Evolutionary conservation across 257 asterid species (phyloP).

Genomic region (Craterostigma plantagineum): DNA sequence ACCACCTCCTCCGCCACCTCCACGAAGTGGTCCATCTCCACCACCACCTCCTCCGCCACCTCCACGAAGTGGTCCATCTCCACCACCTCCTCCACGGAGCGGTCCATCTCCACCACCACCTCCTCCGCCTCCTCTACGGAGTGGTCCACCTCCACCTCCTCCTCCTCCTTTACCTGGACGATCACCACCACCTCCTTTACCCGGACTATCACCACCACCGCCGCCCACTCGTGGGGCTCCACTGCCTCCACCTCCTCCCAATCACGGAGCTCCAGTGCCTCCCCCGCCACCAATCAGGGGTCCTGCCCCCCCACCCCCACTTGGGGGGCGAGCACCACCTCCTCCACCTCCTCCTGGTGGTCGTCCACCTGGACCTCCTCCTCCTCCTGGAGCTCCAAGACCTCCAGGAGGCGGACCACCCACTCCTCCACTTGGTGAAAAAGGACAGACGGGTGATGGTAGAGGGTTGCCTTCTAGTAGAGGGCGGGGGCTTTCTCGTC

Average conservation of each 20-base stretch:
- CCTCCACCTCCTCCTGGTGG: slow-evolving; percentile 42
- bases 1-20: slow-evolving; percentile 10
- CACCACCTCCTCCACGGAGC: slow-evolving; percentile 15
- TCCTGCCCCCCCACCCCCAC: slow-evolving; percentile 34
- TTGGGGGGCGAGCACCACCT: slow-evolving; percentile 20
- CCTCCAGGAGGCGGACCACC: slow-evolving; percentile 43
- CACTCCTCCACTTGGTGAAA: slow-evolving; percentile 54
- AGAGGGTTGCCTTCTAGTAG: slow-evolving; percentile 52
- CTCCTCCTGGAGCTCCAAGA: slow-evolving; percentile 38
- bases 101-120: slow-evolving; percentile 20
- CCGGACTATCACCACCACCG: slow-evolving; percentile 25
- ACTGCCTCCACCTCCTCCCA: no score
- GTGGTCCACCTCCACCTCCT: slow-evolving; percentile 20
- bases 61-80: slow-evolving; percentile 3
- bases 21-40: slow-evolving; percentile 8
- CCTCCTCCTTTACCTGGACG: slow-evolving; percentile 15
- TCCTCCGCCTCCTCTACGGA: slow-evolving; percentile 4
- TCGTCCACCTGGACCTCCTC: slow-evolving; percentile 32
- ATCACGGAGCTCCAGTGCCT: slow-evolving; percentile 17
- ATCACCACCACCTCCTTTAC: slow-evolving; percentile 13
- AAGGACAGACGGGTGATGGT: slow-evolving; percentile 47
- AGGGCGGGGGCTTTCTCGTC: slow-evolving; percentile 61
- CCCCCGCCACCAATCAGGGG: no score
- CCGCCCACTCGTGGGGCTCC: no score
- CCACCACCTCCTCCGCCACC: slow-evolving; percentile 22